Evolutionary conservation across 2,329 filamentous ascomycete species (phyloP).

Genomic region (Phaeosphaeriaceae sp.): DNA sequence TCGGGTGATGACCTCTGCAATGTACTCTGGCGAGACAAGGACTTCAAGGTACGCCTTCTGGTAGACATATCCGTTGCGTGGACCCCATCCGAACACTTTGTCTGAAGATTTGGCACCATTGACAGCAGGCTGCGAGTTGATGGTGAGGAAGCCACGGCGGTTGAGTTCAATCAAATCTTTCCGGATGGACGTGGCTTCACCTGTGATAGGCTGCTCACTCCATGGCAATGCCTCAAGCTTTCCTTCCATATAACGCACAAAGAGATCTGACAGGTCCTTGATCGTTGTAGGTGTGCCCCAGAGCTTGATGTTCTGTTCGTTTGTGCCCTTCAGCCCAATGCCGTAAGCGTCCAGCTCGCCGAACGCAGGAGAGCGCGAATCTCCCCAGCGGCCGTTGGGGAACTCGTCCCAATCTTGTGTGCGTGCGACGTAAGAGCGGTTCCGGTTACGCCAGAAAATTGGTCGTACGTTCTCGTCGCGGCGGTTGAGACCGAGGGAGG

Average conservation of each 20-base stretch:
- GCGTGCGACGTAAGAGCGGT: conserved; percentile 92
- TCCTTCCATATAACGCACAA: conserved; percentile 84
- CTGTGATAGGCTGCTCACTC: conserved; percentile 88
- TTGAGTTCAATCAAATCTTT: conserved; percentile 82
- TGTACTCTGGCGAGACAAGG: conserved; percentile 80
- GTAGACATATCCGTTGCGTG: conserved; percentile 93
- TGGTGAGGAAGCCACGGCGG: conserved; percentile 84
- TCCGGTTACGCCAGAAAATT: conserved; percentile 98
- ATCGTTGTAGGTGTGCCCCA: conserved; percentile 88
- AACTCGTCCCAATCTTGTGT: conserved; percentile 99
- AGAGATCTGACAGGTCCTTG: conserved; percentile 81
- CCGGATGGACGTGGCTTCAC: conserved; percentile 81
- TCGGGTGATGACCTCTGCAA: conserved; percentile 77
- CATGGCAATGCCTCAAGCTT: conserved; percentile 86
- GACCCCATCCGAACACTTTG: conserved; percentile 91
- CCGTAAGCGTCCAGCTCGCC: conserved; percentile 95
- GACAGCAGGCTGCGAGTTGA: conserved; percentile 97
- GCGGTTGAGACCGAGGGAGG: conserved; percentile 87
- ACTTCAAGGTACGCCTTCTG: conserved; percentile 98
- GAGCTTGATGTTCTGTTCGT: conserved; percentile 92
- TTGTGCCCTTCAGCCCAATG: conserved; percentile 90
- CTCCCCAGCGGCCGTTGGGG: conserved; percentile 97
- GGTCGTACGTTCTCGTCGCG: conserved; percentile 95
- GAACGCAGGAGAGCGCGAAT: conserved; percentile 94
- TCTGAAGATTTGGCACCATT: conserved; percentile 89